Evolutionary conservation across 78 protist genomes (phyloP).

Genomic region (Speleostelium caveatum): DNA sequence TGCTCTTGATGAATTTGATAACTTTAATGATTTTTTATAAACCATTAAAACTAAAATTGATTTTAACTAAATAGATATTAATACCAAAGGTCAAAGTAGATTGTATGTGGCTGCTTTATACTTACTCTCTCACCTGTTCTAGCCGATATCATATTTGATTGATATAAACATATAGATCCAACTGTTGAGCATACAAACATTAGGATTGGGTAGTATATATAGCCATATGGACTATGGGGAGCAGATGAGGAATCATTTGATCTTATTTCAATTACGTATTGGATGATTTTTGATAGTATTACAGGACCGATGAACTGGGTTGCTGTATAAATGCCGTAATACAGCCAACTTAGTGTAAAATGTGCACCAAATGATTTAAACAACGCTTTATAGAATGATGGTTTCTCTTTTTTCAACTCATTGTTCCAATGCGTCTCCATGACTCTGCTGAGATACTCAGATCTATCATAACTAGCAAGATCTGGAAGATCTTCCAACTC

Average conservation of each 20-base stretch:
- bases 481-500: conserved; percentile 16
- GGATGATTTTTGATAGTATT: conserved; percentile 3
- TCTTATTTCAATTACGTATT: neutral
- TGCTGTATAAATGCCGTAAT: conserved; percentile 2
- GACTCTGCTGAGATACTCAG: neutral
- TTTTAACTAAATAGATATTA: conserved; percentile 17
- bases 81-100: neutral
- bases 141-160: conserved; percentile 46
- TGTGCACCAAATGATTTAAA: conserved; percentile 34
- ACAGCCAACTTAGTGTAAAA: neutral
- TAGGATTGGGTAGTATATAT: conserved; percentile 22
- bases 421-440: conserved; percentile 25
- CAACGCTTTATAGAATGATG: conserved; percentile 13
- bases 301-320: conserved; percentile 43
- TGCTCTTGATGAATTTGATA: conserved; percentile 14
- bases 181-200: conserved; percentile 14
- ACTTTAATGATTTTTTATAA: conserved; percentile 41
- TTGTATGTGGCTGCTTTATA: neutral
- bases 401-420: conserved; percentile 10
- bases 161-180: conserved; percentile 40
- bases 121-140: conserved; percentile 61
- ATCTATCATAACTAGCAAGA: conserved; percentile 25
- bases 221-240: conserved; percentile 7
- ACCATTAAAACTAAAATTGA: conserved; percentile 27
- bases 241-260: neutral